phyloP scores from a whole-genome alignment of 1,284 basidiomycete species.

The Ustilago esculenta region DNA sequence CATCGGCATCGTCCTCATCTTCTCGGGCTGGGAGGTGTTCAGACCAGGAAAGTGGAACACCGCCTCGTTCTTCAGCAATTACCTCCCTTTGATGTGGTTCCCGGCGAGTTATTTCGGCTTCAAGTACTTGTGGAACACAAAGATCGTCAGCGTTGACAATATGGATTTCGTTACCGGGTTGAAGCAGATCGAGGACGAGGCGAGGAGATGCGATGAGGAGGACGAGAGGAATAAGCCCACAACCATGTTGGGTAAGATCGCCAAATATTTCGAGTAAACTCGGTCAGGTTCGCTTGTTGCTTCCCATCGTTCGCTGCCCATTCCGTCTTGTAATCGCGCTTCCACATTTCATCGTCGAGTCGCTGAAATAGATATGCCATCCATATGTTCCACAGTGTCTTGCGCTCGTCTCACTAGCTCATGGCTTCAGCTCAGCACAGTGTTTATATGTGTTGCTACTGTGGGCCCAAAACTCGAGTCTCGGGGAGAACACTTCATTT shows the following conservation, averaged over 20 bases:
- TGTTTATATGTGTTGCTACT: too few species aligned
- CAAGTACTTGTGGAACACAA: slow-evolving; percentile 71
- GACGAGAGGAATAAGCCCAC: slow-evolving; percentile 14
- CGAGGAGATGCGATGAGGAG: slow-evolving; percentile 23
- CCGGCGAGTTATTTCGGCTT: slow-evolving; percentile 75
- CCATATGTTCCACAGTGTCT: too few species aligned
- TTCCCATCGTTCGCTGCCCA: too few species aligned
- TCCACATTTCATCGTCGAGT: too few species aligned
- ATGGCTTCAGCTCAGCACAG: too few species aligned
- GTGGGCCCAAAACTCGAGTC: too few species aligned
- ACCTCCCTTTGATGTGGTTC: slow-evolving; percentile 79
- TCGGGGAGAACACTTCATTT: too few species aligned
- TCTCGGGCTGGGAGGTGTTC: slow-evolving; percentile 68
- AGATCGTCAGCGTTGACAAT: slow-evolving; percentile 49
- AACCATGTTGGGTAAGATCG: slow-evolving; percentile 11
- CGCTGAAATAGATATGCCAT: too few species aligned
- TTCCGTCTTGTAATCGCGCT: too few species aligned
- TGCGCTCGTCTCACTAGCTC: too few species aligned
- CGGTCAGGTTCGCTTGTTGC: too few species aligned
- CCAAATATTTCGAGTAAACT: slow-evolving; percentile 14
- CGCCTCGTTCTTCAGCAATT: slow-evolving; percentile 78
- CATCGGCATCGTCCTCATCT: slow-evolving; percentile 48
- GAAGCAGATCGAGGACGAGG: slow-evolving; percentile 50
- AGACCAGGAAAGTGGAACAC: slow-evolving; percentile 49
- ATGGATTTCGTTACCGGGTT: slow-evolving; percentile 72